Evolutionary conservation across 106 monocot species (phyloP), one percentile per base, ranked within the genome.

Genomic region (Iris macrosiphon): DNA sequence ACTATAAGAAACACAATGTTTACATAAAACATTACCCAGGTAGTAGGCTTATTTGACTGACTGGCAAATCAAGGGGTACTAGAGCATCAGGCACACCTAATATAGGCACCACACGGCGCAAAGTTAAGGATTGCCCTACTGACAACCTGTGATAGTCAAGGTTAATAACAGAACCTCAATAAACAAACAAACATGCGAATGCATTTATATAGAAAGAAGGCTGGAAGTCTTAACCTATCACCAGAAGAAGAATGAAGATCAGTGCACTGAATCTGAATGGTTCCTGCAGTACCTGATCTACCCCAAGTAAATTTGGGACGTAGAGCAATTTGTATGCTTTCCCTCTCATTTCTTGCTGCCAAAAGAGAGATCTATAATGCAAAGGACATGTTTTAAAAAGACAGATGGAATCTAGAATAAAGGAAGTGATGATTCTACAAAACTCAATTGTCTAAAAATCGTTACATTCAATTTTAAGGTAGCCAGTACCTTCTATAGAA

Each of bases 41-140:
- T 67, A 75, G 58, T 56, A 96, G 69, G 45, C 77, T 90, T 66
- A 96, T 83, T 51, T 80, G 82, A 67, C 67, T 49, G 61, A 75
- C 69, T 61, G 83, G 83, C 37, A 77, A 59, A 77, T 86, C 90
- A 80, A 96, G 85, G 69, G 96, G 96, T 52, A 80, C 86, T 71
- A 96, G 96, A 80, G 96, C 96, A 86, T 96, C 96, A 67, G 96
- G 96, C 45, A 96, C 90, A 63, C 96, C 89, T 87, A 96, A 78
- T 42, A 96, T 71, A 65, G 89, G 75, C 35, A 87, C 69, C 75
- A 96, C 96, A 22, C 66, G 79, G 13, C 86, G 70, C 63, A 90
- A 46, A 40, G 82, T 82, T 65, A 96, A 40, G 14, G 86, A 77
- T 46, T 80, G 65, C 9, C 90, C 96, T 59, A 78, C 77, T 15